Base-by-base conservation (phyloP, 305 asterid genomes). In the Stenogyne calaminthoides region DNA sequence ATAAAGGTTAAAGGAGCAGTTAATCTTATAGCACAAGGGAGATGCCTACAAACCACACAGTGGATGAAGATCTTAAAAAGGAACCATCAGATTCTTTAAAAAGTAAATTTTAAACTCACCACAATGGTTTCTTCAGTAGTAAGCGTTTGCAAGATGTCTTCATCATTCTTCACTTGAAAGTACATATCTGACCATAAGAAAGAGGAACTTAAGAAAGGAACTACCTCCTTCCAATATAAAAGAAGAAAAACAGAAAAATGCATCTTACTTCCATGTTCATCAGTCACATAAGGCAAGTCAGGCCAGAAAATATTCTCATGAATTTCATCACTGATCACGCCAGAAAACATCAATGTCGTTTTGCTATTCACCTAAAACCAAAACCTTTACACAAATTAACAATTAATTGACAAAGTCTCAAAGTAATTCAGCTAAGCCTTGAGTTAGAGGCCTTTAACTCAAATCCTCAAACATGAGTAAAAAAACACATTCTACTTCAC, bases 241-340 rank as follows among this genome's bases (percentile, higher is more conserved):
- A 74, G 15, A 57, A 64, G 74, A 69, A 40, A 67, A 56, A 71
- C 52, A 81, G 55, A 57, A 74, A 70, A 19, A 15, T 47, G 57
- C 42, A 75, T 76, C 95, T 83, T 85, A 94, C 99, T 90, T 84
- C 97, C 99, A 80, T 85, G 88, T 77, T 94, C 99, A 78, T 91
- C 99, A 9, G 96, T 91, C 55, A 90, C 81, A 67, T 90, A 94
- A 73, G 99, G 96, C 69, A 94, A 82, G 81, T 94, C 97, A 15
- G 97, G 97, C 97, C 97, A 94, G 88, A 94, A 94, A 80, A 94
- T 86, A 83, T 88, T 91, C 87, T 94, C 96, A 39, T 90, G 96
- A 60, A 86, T 83, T 74, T 90, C 90, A 8, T 90, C 89, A 83
- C 78, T 94, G 49, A 87, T 80, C 67, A 86, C 73, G 62, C 95